Percentiles rank a stretch among this genome's conserved stretches.
Evolutionary conservation across 305 asterid genomes (phyloP).

Genomic region (Fraxinus albicans): DNA sequence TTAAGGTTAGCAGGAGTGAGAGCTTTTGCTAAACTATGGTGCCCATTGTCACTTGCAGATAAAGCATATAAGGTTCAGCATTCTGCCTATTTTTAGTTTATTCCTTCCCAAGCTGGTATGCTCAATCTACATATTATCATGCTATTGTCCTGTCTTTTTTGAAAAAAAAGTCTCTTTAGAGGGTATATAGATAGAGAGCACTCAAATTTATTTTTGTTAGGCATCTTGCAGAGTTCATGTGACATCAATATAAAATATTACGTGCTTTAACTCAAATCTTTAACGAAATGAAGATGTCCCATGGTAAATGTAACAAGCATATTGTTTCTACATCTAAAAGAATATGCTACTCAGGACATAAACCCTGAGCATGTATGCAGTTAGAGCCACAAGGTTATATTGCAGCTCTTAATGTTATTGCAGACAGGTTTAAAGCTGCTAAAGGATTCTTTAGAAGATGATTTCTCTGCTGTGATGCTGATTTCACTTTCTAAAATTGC

Average conservation of each 20-base stretch:
- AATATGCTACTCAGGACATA: slow-evolving; percentile 2
- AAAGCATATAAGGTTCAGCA: slow-evolving; percentile 71
- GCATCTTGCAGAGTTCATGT: not conserved
- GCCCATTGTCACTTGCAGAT: slow-evolving; percentile 60
- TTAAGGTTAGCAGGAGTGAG: slow-evolving; percentile 65
- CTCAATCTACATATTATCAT: not conserved
- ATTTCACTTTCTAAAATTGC: slow-evolving; percentile 84
- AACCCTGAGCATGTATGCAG: slow-evolving; percentile 15
- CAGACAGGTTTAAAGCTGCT: slow-evolving; percentile 77
- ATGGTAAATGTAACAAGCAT: slow-evolving; percentile 17
- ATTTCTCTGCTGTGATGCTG: slow-evolving; percentile 62
- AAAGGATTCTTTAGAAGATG: slow-evolving; percentile 64
- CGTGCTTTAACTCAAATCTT: slow-evolving; percentile 5
- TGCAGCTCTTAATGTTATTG: slow-evolving; percentile 29
- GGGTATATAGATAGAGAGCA: slow-evolving; percentile 13
- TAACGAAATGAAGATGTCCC: slow-evolving; percentile 17
- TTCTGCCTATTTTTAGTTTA: slow-evolving; percentile 21
- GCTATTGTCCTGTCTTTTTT: slow-evolving; percentile 3
- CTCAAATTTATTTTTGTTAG: not conserved
- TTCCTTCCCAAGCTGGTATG: slow-evolving; percentile 4
- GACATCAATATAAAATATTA: not conserved
- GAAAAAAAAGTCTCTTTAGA: not conserved
- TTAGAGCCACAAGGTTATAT: slow-evolving; percentile 16
- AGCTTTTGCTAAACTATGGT: slow-evolving; percentile 51
- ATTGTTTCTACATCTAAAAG: not conserved